These are phyloP conservation scores for Mycena filopes DNA, from an alignment of 768 basidiomycete genomes.

Conservation along the genomic window DNA sequence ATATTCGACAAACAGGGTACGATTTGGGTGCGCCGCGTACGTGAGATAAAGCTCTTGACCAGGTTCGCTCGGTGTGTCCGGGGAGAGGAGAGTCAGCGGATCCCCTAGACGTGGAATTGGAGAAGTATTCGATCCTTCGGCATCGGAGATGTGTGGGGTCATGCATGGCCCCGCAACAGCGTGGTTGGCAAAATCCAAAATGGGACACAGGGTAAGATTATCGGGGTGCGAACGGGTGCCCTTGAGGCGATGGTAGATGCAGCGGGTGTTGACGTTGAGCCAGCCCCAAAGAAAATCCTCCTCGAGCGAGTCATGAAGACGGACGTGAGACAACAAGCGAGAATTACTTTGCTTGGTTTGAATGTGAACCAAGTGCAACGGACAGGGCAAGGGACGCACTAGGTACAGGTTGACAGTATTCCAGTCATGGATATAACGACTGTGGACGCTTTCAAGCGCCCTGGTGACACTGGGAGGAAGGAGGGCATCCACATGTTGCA, in stretches of 20 bases:
- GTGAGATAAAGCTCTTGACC: constrained; percentile 79
- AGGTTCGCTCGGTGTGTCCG: constrained; percentile 47
- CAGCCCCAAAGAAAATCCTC: constrained; percentile 87
- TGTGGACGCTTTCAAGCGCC: constrained; percentile 54
- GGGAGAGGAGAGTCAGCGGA: constrained; percentile 64
- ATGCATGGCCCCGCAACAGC: constrained; percentile 53
- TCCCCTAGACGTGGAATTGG: constrained; percentile 50
- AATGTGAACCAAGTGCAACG: background rate
- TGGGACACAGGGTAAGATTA: constrained; percentile 88
- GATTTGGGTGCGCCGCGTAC: constrained; percentile 86
- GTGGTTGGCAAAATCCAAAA: constrained; percentile 94
- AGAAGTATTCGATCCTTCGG: constrained; percentile 49
- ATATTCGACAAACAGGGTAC: constrained; percentile 87
- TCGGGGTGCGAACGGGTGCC: constrained; percentile 63
- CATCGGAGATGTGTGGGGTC: constrained; percentile 50
- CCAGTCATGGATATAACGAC: constrained; percentile 72
- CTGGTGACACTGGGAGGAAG: constrained; percentile 61
- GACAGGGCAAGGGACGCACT: constrained; percentile 51
- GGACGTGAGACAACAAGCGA: constrained; percentile 18
- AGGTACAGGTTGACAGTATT: constrained; percentile 57
- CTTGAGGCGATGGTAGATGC: constrained; percentile 77
- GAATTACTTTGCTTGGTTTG: constrained; percentile 33
- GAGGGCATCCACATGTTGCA: constrained; percentile 52
- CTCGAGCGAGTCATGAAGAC: constrained; percentile 33
- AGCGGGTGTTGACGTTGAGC: constrained; percentile 96